Evolutionary conservation across 805 yeast species (phyloP), one percentile per base, ranked within the genome.

Genomic region (Ogataea corticis): DNA sequence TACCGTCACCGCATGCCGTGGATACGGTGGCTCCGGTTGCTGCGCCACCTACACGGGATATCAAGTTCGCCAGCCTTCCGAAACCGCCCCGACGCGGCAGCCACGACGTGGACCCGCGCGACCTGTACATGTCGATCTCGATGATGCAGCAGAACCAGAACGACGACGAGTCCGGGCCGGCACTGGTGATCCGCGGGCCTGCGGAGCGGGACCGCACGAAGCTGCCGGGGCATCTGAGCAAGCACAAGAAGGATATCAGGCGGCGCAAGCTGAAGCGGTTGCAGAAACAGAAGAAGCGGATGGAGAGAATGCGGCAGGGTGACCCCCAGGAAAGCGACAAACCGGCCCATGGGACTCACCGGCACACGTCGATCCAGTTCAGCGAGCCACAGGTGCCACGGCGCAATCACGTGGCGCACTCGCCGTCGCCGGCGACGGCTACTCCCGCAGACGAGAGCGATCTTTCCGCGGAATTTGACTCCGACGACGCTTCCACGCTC

Each of bases 41-140:
- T n/a, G n/a, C n/a, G n/a, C n/a, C n/a, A n/a, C n/a, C n/a, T n/a
- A n/a, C n/a, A n/a, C n/a, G 25, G 19, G 76, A 75, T 28, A 82
- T 85, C 54, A 70, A 72, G 42, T 85, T 85, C 60, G 90, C 79
- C 2, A 67, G 66, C 38, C 67, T 84, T 19, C 87, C 88, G 0
- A 79, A 69, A 32, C 82, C 87, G 0, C 69, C 68, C 9, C 71
- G 71, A 48, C 59, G 59, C 38, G 49, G 57, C 19, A 46, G 36
- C 49, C 69, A 66, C n/a, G 78, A 82, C 17, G 69, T 87, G 11
- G 83, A 85, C 28, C 96, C 97, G 1, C 79, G 85, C 39, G 97
- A 91, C 59, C 83, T 90, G 81, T 84, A 74, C 61, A 74, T 84
- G 70, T 89, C 96, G 3, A 85, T 90, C 54, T 82, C 89, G 33